Evolutionary conservation across 257 asterid genomes (phyloP).

Genomic region (Echium plantagineum): DNA sequence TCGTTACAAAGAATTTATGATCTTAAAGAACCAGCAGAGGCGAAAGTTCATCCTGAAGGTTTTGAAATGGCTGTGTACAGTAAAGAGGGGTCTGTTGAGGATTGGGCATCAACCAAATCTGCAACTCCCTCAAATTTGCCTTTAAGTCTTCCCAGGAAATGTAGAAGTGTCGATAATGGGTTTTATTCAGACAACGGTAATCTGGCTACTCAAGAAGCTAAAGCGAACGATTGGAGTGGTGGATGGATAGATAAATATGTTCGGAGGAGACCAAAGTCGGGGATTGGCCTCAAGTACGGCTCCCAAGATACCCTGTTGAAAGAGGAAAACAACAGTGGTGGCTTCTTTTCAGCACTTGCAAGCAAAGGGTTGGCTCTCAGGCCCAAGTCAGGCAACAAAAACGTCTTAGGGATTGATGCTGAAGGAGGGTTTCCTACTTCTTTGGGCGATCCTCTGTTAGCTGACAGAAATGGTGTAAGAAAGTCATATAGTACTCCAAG

Average conservation of each 20-base stretch:
- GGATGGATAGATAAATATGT: conserved; percentile 42
- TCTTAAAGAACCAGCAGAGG: conserved; percentile 27
- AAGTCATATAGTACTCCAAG: conserved; percentile 67
- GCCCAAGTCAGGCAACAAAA: conserved; percentile 50
- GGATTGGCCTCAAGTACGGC: conserved; percentile 29
- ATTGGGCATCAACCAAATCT: conserved; percentile 28
- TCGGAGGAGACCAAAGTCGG: conserved; percentile 52
- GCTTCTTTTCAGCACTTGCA: conserved; percentile 35
- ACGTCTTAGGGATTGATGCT: conserved; percentile 27
- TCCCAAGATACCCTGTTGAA: conserved; percentile 57
- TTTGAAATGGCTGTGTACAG: conserved; percentile 50
- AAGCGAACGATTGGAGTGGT: conserved; percentile 26
- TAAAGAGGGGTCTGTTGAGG: conserved; percentile 41
- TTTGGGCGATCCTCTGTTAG: conserved; percentile 36
- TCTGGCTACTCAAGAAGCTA: conserved; percentile 27
- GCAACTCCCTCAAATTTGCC: conserved; percentile 33
- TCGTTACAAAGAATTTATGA: conserved; percentile 49
- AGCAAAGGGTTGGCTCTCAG: conserved; percentile 65
- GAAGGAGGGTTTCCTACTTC: conserved; percentile 38
- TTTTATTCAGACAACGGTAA: conserved; percentile 30
- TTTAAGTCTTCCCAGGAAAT: conserved; percentile 47
- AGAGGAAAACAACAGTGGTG: conserved; percentile 38
- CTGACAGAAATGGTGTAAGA: conserved; percentile 35
- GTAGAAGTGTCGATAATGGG: conserved; percentile 52
- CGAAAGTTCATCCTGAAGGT: conserved; percentile 34